Conservation (phyloP, 2,329 filamentous ascomycete genomes). For the Claviceps citrina region DNA sequence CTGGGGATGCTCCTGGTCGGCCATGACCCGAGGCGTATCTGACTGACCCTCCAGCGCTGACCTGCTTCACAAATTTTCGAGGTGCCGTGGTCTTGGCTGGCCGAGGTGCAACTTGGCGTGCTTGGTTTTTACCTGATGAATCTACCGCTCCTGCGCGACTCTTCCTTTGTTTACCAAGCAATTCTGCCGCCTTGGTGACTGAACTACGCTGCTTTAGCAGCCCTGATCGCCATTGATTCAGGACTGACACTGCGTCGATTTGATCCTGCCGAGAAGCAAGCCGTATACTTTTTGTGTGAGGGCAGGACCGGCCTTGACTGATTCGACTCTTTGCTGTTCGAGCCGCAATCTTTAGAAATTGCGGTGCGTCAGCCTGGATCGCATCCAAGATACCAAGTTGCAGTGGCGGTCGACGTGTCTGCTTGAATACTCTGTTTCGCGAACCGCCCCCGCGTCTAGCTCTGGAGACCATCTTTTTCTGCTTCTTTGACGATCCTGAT, state of each 20-base stretch:
- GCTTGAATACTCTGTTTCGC: neutral
- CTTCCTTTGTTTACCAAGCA: slow-evolving; percentile 2
- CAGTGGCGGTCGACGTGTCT: slow-evolving; percentile 20
- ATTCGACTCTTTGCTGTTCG: slow-evolving; percentile 34
- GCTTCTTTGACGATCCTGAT: neutral
- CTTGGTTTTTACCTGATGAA: slow-evolving; percentile 11
- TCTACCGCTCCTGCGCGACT: slow-evolving; percentile 9
- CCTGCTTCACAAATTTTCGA: slow-evolving; percentile 17
- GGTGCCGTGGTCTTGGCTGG: neutral
- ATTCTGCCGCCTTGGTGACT: slow-evolving; percentile 14
- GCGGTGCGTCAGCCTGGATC: slow-evolving; percentile 34
- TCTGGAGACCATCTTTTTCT: neutral
- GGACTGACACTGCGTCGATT: slow-evolving; percentile 36
- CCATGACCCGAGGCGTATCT: slow-evolving; percentile 10
- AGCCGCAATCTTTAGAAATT: slow-evolving; percentile 46
- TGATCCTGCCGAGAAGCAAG: slow-evolving; percentile 47
- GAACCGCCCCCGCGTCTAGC: neutral
- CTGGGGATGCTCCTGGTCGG: neutral
- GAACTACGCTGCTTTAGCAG: slow-evolving; percentile 28
- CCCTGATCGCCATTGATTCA: slow-evolving; percentile 41
- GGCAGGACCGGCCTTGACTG: slow-evolving; percentile 39
- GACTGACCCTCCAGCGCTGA: slow-evolving; percentile 14
- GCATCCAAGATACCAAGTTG: slow-evolving; percentile 47
- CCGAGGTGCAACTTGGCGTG: neutral
- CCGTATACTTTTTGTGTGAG: slow-evolving; percentile 39